Evolutionary conservation across 2,329 filamentous ascomycete species (phyloP).

Genomic region (Colletotrichum sp.): DNA sequence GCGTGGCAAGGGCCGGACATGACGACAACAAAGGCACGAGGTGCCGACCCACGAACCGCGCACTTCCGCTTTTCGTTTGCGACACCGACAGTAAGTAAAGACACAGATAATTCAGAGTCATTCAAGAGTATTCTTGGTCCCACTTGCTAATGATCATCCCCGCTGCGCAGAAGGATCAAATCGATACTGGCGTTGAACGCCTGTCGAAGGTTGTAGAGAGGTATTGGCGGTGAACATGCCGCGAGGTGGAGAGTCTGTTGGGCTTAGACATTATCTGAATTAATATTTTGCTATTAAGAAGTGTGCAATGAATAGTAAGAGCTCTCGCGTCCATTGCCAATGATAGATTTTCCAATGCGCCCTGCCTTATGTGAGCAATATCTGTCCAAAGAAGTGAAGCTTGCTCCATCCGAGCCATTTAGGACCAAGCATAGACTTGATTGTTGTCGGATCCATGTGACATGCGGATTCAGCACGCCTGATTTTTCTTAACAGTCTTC

Average conservation of each 20-base stretch:
- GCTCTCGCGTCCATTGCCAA: background rate
- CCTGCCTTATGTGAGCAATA: background rate
- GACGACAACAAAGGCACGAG: conserved; percentile 26
- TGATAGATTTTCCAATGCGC: background rate
- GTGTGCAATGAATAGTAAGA: background rate
- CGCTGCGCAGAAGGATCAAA: background rate
- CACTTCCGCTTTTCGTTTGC: conserved; percentile 33
- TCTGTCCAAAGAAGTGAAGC: background rate
- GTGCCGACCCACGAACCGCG: conserved; percentile 25
- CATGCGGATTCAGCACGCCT: background rate
- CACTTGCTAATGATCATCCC: background rate
- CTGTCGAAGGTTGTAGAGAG: background rate
- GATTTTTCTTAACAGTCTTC: background rate
- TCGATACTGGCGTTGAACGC: background rate
- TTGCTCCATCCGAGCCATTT: background rate
- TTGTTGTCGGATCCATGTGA: background rate
- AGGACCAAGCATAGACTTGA: background rate
- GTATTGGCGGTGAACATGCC: background rate
- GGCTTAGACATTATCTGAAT: background rate
- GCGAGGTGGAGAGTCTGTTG: background rate
- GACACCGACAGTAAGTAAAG: conserved; percentile 28
- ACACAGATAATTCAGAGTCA: background rate
- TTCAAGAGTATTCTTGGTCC: background rate
- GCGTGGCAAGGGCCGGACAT: conserved; percentile 32
- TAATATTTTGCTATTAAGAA: background rate